phyloP scores from a whole-genome alignment of 306 rosid genomes.

The Vigna reflexopilosa region DNA sequence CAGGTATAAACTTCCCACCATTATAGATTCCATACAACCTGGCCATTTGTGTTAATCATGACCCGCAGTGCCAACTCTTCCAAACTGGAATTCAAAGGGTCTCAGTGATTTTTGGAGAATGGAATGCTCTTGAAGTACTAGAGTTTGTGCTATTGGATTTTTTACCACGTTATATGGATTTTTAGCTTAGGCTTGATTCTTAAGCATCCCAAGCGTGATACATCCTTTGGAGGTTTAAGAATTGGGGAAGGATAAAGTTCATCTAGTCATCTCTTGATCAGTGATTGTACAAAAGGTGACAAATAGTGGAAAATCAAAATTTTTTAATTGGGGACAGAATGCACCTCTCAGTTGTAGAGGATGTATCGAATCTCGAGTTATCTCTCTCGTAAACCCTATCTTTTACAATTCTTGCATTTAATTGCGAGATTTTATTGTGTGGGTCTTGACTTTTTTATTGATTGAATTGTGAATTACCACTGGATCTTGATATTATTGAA shows the following conservation, averaged over 20 bases:
- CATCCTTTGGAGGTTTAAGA: background rate
- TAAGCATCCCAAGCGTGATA: background rate
- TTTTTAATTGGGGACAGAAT: background rate
- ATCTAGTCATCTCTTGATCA: background rate
- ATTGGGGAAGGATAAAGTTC: background rate
- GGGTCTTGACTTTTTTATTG: background rate
- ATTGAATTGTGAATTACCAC: background rate
- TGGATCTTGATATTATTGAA: background rate
- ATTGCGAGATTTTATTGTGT: background rate
- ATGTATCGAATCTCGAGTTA: background rate
- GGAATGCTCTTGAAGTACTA: background rate
- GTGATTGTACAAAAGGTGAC: background rate
- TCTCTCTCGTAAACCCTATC: background rate
- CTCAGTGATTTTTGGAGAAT: background rate
- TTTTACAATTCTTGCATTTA: background rate
- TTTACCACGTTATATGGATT: background rate
- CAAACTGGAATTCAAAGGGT: background rate
- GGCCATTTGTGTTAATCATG: background rate
- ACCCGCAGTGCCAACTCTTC: background rate
- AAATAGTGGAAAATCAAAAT: background rate
- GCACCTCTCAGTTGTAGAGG: background rate
- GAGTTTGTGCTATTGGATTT: background rate
- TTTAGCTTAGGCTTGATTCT: background rate
- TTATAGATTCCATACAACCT: background rate
- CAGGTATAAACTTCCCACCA: background rate